phyloP scores from a whole-genome alignment of 2,329 filamentous ascomycete species.

The Botrytis sinoallii region DNA sequence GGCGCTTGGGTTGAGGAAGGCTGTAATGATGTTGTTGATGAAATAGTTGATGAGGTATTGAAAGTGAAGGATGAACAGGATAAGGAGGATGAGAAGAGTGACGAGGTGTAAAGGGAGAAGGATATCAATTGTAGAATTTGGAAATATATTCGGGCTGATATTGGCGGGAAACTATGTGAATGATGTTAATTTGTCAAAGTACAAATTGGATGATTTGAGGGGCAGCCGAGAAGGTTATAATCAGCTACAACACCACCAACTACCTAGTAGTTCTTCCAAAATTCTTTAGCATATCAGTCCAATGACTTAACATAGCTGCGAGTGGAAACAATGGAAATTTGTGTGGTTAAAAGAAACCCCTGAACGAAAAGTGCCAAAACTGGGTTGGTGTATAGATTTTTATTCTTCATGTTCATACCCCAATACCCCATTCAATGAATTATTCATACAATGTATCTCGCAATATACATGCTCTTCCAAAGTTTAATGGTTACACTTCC shows the following conservation, averaged over 20 bases:
- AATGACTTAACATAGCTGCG: background rate
- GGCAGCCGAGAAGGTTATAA: background rate
- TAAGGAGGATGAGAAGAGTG: background rate
- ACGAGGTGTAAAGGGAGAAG: background rate
- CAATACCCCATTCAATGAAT: background rate
- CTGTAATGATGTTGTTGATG: background rate
- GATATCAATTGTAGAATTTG: background rate
- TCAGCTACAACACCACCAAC: background rate
- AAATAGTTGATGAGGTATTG: background rate
- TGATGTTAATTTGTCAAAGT: background rate
- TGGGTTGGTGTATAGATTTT: background rate
- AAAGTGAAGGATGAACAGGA: background rate
- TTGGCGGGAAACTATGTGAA: background rate
- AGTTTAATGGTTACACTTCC: background rate
- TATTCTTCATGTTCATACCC: conserved; percentile 1
- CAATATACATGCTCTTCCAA: background rate
- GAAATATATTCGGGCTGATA: background rate
- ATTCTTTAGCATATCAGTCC: background rate
- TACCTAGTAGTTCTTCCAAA: too few species aligned
- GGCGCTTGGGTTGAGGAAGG: conserved; percentile 42
- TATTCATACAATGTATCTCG: background rate
- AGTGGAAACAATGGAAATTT: background rate
- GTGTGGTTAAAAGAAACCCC: background rate
- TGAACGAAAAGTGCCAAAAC: background rate
- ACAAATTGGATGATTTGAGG: background rate